phyloP scores from a whole-genome alignment of 1,284 basidiomycete species.

The Irpex sp. region DNA sequence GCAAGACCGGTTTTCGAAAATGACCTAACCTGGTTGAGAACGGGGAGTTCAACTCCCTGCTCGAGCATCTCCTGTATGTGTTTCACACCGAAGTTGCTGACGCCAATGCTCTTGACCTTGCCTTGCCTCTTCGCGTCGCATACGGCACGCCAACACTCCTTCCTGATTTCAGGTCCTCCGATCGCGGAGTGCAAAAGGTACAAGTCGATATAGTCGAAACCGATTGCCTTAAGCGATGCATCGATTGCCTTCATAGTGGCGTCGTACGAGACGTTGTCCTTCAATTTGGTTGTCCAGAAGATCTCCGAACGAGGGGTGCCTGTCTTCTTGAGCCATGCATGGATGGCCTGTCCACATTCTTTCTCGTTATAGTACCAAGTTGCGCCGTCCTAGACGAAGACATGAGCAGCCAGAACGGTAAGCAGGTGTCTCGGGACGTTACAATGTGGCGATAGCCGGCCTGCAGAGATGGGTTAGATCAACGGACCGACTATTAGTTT shows the following conservation, averaged over 20 bases:
- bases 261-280: constrained; percentile 52
- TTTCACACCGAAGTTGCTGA: constrained; percentile 66
- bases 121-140: constrained; percentile 60
- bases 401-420: constrained; percentile 13
- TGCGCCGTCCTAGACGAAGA: constrained; percentile 43
- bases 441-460: constrained; percentile 68
- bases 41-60: constrained; percentile 48
- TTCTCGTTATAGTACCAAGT: constrained; percentile 72
- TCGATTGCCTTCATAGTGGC: constrained; percentile 47
- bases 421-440: constrained; percentile 25
- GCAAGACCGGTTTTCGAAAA: constrained; percentile 14
- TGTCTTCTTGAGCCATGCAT: constrained; percentile 47
- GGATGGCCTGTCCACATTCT: constrained; percentile 58
- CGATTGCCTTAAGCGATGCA: constrained; percentile 49
- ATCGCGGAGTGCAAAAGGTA: constrained; percentile 70
- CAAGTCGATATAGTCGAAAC: constrained; percentile 61
- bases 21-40: constrained; percentile 57
- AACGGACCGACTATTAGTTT: constrained; percentile 2
- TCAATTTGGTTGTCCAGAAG: constrained; percentile 71
- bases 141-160: constrained; percentile 55
- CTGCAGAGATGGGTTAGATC: constrained; percentile 23
- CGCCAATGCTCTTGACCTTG: constrained; percentile 60
- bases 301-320: constrained; percentile 50
- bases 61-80: constrained; percentile 63
- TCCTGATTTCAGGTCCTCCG: constrained; percentile 46